Conservation (phyloP, 78 protist genomes). For the Cavenderia fasciculata region DNA sequence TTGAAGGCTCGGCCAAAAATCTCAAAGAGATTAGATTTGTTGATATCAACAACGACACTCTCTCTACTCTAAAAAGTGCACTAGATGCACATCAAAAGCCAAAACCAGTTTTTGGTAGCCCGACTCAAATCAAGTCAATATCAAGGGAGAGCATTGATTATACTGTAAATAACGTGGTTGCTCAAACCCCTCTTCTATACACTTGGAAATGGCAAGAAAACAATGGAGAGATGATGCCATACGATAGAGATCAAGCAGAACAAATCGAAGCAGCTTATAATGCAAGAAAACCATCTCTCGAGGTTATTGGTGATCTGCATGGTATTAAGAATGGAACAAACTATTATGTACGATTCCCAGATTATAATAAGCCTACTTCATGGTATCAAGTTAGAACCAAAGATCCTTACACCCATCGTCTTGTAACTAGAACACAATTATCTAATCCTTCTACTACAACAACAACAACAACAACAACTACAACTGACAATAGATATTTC, state of each 20-base stretch:
- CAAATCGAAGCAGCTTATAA: slow-evolving; percentile 15
- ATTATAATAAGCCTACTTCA: not conserved
- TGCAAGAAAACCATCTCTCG: not conserved
- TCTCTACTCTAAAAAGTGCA: too few species aligned
- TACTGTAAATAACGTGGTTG: too few species aligned
- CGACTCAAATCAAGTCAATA: too few species aligned
- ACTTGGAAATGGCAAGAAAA: slow-evolving; percentile 16
- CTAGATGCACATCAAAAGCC: too few species aligned
- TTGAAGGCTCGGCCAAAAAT: not conserved
- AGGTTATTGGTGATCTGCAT: not conserved
- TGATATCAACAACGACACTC: too few species aligned
- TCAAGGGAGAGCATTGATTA: too few species aligned
- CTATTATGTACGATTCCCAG: not conserved
- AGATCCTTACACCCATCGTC: not conserved
- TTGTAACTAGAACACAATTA: not conserved
- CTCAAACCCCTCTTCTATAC: too few species aligned
- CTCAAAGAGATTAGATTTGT: not conserved
- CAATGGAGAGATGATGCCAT: not conserved
- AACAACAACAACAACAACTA: not conserved
- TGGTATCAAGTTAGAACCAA: not conserved
- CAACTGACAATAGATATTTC: not conserved
- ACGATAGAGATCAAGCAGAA: not conserved
- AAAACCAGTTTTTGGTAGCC: too few species aligned
- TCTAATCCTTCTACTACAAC: not conserved
- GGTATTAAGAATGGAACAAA: not conserved